Percentiles rank a stretch among this genome's conserved stretches.
phyloP scores from a whole-genome alignment of 805 yeast genomes.

The Yamadazyma tumulicola region DNA sequence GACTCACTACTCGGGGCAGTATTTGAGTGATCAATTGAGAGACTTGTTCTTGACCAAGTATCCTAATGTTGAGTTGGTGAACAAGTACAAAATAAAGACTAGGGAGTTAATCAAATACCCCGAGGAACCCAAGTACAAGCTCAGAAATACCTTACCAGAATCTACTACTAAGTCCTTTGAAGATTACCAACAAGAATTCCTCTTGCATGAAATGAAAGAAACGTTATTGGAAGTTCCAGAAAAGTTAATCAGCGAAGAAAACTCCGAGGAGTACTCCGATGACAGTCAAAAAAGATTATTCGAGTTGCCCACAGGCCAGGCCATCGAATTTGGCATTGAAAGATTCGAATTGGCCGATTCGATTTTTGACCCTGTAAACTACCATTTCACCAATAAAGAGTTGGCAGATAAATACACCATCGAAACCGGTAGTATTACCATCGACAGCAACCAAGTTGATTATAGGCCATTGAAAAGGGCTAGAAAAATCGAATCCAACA shows the following conservation, averaged over 20 bases:
- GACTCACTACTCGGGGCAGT: conserved; percentile 73
- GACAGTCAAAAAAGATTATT: conserved; percentile 43
- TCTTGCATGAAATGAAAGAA: conserved; percentile 75
- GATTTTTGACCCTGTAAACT: conserved; percentile 60
- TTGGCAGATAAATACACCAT: conserved; percentile 27
- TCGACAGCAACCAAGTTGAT: conserved; percentile 52
- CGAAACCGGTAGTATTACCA: conserved; percentile 50
- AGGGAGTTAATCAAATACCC: conserved; percentile 38
- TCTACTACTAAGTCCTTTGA: conserved; percentile 49
- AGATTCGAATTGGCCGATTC: conserved; percentile 67
- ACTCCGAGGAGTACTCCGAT: conserved; percentile 15
- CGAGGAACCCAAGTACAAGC: conserved; percentile 20
- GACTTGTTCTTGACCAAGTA: conserved; percentile 35
- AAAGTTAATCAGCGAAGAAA: conserved; percentile 20
- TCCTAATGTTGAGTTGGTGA: conserved; percentile 11
- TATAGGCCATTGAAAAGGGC: conserved; percentile 72
- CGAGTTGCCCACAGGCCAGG: conserved; percentile 77
- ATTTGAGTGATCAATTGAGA: conserved; percentile 50
- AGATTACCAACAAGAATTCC: conserved; percentile 51
- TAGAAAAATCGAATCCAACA: conserved; percentile 38
- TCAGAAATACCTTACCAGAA: conserved; percentile 18
- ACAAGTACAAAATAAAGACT: conserved; percentile 46
- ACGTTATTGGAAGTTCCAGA: conserved; percentile 56
- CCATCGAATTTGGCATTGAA: conserved; percentile 55
- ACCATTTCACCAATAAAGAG: conserved; percentile 26